A percentile compares a stretch with the other conserved stretches of the same genome.
Conservation (phyloP, 805 yeast species). For the Yamadazyma akitaensis region DNA sequence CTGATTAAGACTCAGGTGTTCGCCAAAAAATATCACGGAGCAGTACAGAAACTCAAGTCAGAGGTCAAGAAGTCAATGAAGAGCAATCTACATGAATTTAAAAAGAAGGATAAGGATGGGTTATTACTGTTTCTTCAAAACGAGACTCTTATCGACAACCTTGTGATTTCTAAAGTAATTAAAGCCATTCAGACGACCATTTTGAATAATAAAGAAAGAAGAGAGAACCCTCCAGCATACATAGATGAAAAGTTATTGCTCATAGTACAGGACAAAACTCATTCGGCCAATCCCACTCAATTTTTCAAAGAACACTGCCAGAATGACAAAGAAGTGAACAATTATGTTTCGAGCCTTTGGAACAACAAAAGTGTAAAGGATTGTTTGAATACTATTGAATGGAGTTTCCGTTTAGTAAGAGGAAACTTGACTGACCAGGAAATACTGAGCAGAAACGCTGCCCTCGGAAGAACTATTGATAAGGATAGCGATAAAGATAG, state of each 20-base stretch:
- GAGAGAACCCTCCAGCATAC: constrained; percentile 32
- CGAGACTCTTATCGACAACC: constrained; percentile 18
- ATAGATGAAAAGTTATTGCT: constrained; percentile 26
- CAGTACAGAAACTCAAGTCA: constrained; percentile 39
- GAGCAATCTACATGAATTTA: constrained; percentile 9
- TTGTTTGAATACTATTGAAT: constrained; percentile 35
- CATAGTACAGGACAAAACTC: constrained; percentile 25
- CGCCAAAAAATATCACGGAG: constrained; percentile 47
- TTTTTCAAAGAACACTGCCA: constrained; percentile 44
- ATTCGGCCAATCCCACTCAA: constrained; percentile 42
- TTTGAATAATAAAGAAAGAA: constrained; percentile 27
- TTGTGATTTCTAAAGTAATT: constrained; percentile 32
- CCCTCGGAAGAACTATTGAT: constrained; percentile 13
- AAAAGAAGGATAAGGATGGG: constrained; percentile 14
- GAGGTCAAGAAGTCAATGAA: constrained; percentile 24
- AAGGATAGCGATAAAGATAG: constrained; percentile 11
- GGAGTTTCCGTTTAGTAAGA: constrained; percentile 46
- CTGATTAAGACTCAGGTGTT: constrained; percentile 45
- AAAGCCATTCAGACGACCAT: constrained; percentile 27
- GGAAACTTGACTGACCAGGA: constrained; percentile 43
- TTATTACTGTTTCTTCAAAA: constrained; percentile 21
- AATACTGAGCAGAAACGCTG: constrained; percentile 19
- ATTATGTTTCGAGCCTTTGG: constrained; percentile 46
- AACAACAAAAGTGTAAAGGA: constrained; percentile 40
- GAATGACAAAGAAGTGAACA: constrained; percentile 39